Evolutionary conservation across 2,329 filamentous ascomycete genomes (phyloP).

Genomic region (Claviceps sp.): DNA sequence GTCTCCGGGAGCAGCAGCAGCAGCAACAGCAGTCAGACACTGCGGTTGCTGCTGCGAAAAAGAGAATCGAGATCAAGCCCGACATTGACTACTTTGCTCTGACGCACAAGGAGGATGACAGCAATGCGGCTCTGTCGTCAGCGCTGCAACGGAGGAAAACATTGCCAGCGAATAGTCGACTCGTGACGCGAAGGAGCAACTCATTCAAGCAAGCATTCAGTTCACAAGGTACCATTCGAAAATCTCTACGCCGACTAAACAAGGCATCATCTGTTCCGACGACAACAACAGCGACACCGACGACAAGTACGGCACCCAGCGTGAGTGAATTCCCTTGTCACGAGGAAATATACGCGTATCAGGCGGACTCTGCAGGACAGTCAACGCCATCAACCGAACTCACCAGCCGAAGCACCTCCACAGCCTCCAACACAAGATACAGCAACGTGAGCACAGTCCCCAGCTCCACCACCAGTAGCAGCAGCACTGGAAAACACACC

Average conservation of each 20-base stretch:
- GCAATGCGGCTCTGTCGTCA: slow-evolving; percentile 2
- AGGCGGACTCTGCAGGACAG: slow-evolving; percentile 3
- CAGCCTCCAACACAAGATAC: slow-evolving; percentile 13
- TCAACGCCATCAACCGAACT: slow-evolving; percentile 6
- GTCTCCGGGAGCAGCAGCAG: slow-evolving; percentile 3
- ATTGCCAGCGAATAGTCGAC: slow-evolving; percentile 5
- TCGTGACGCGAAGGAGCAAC: slow-evolving; percentile 15
- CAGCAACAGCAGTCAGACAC: slow-evolving; percentile 4
- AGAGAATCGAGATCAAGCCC: slow-evolving; percentile 33
- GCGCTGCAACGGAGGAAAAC: background rate
- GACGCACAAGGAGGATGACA: slow-evolving; percentile 18
- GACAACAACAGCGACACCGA: background rate
- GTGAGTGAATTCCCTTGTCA: slow-evolving; percentile 21
- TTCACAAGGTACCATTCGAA: slow-evolving; percentile 21
- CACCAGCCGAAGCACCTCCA: slow-evolving; percentile 14
- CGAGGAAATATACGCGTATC: slow-evolving; percentile 34
- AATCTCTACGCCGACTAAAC: slow-evolving; percentile 20
- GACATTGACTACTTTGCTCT: slow-evolving; percentile 43
- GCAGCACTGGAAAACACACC: slow-evolving; percentile 14
- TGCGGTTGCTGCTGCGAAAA: slow-evolving; percentile 1
- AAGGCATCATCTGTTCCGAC: slow-evolving; percentile 8
- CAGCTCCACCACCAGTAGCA: slow-evolving; percentile 14
- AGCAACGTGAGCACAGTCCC: slow-evolving; percentile 13
- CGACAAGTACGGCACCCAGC: slow-evolving; percentile 1
- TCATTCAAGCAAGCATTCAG: slow-evolving; percentile 18